Evolutionary conservation across 1,284 basidiomycete genomes (phyloP).

Genomic region (Pseudozyma tsukubaensis): DNA sequence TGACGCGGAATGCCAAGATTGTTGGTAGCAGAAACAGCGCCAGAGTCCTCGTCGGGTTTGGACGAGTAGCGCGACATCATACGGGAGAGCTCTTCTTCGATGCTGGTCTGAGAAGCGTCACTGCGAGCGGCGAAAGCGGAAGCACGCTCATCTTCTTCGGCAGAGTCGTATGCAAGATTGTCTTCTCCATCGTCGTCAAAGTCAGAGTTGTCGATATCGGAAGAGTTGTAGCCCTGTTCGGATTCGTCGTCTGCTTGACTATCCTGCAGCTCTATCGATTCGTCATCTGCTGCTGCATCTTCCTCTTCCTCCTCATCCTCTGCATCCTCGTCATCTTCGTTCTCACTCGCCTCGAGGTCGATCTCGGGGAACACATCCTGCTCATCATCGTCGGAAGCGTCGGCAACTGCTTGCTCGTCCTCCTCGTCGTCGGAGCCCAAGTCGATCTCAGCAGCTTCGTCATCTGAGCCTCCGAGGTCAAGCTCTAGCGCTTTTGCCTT

Average conservation of each 20-base stretch:
- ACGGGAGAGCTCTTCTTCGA: conserved; percentile 56
- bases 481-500: conserved; percentile 34
- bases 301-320: conserved; percentile 50
- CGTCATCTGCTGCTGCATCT: conserved; percentile 55
- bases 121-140: conserved; percentile 46
- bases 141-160: conserved; percentile 55
- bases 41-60: conserved; percentile 69
- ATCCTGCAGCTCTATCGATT: conserved; percentile 25
- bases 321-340: conserved; percentile 46
- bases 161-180: conserved; percentile 50
- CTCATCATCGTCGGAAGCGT: conserved; percentile 41
- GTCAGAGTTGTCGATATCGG: conserved; percentile 39
- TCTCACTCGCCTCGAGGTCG: conserved; percentile 68
- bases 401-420: conserved; percentile 32
- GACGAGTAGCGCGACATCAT: conserved; percentile 66
- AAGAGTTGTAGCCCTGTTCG: conserved; percentile 45
- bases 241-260: conserved; percentile 38
- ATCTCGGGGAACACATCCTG: conserved; percentile 72
- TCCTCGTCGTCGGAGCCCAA: conserved; percentile 50
- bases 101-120: conserved; percentile 45
- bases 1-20: conserved; percentile 64
- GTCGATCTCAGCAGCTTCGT: conserved; percentile 32
- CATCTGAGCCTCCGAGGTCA: conserved; percentile 21
- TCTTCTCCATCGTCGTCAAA: conserved; percentile 29
- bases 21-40: conserved; percentile 55